Evolutionary conservation across 192 early-diverging fungal genomes (phyloP).

Genomic region (Coemansia sp.): DNA sequence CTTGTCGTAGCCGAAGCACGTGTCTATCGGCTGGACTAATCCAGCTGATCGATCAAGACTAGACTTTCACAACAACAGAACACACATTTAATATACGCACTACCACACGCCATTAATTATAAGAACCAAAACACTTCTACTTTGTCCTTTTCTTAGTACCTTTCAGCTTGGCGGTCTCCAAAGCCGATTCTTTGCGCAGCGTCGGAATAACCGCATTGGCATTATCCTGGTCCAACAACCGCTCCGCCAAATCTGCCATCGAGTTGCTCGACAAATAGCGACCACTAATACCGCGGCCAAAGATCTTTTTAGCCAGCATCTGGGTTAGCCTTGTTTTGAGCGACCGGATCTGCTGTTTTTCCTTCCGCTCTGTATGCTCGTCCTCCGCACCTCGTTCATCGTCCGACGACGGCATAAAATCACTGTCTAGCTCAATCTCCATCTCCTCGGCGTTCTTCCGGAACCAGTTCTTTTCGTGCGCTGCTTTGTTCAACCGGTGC

Average conservation of each 20-base stretch:
- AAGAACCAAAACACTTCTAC: background rate
- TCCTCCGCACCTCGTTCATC: slow-evolving; percentile 31
- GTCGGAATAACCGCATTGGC: slow-evolving; percentile 30
- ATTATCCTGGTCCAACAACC: slow-evolving; percentile 50
- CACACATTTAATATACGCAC: too few species aligned
- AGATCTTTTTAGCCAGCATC: slow-evolving; percentile 35
- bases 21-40: too few species aligned
- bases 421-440: slow-evolving; percentile 78
- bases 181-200: slow-evolving; percentile 37
- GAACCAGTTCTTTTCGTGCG: slow-evolving; percentile 72
- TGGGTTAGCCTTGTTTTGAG: slow-evolving; percentile 25
- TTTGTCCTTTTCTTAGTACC: background rate
- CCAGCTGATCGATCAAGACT: too few species aligned
- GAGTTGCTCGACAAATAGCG: slow-evolving; percentile 67
- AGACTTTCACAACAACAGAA: too few species aligned
- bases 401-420: slow-evolving; percentile 54
- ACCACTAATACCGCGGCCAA: slow-evolving; percentile 46
- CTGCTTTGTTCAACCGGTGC: slow-evolving; percentile 72
- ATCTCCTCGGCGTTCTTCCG: slow-evolving; percentile 75
- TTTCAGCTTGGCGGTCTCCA: slow-evolving; percentile 26
- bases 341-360: slow-evolving; percentile 28
- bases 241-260: slow-evolving; percentile 63
- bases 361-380: slow-evolving; percentile 16
- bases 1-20: too few species aligned
- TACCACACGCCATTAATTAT: too few species aligned